Evolutionary conservation across 768 basidiomycete genomes (phyloP), one percentile per base, ranked within the genome.

Genomic region (Pisolithus orientalis): DNA sequence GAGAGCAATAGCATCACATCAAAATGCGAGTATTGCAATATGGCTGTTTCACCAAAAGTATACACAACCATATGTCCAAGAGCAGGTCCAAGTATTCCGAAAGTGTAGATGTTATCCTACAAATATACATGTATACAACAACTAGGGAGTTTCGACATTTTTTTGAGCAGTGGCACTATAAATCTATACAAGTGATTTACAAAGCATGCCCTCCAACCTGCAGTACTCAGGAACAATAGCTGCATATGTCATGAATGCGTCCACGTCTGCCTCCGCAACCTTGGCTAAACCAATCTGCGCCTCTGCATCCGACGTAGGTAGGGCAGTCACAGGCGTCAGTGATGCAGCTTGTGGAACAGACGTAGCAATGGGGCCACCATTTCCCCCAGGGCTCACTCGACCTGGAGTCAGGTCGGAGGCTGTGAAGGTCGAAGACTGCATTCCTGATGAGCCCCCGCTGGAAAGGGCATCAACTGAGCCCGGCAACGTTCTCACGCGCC

Each of bases 201-300:
- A 78, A 47, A 91, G 67, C 79, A 92, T 84, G 10, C 80, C 78
- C 69, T 93, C 90, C 57, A 93, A 68, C 39, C 90, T 74, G 71
- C 80, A 82, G 65, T 83, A 92, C 70, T 93, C 90, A 27, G 88
- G 86, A 16, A 92, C 85, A 63, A 91, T 86, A 34, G 87, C 81
- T 17, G 89, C 88, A 64, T 93, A 93, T 0, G 85, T 80, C 81
- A 89, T 79, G 68, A 90, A 90, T 51, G 89, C 84, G 66, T 93
- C 90, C 49, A 82, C 70, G 63, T 93, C 90, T 13, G 90, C 81
- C 53, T 90, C 88, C 0, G 90, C 89, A 6, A 92, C 84, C 67
- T 90, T 90, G 31, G 81, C 84, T 44, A 91, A 67, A 14, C 90
- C 90, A 32, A 85, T 72, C 68, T 87, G 86, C 31, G 80, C 74